Evolutionary conservation across 345 rosid genomes (phyloP), one percentile per base, ranked within the genome.

Genomic region (Garcia nutans): DNA sequence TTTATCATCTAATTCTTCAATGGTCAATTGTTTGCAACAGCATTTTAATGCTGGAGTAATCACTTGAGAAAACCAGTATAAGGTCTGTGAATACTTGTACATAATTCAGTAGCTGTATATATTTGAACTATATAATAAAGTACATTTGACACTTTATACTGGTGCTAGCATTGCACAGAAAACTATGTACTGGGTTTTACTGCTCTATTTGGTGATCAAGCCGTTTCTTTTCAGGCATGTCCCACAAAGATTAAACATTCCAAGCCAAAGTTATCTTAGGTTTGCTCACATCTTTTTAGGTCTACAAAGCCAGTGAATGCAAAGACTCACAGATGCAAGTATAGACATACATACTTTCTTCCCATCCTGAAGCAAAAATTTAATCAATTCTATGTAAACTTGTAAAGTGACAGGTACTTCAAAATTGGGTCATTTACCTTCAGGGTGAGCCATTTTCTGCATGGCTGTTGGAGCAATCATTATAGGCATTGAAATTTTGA

Each of bases 401-500:
- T 31, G 8, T 1, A 8, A 68, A 37, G 44, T 66, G 55, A 54
- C 11, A 65, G 22, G 59, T 28, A 45, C 31, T 23, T 5, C 55
- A 63, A 62, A n/a, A 63, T 62, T 8, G 50, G 65, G 44, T 62
- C 54, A 22, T 58, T 12, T 78, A 90, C 97, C 98, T 68, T 93
- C 96, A 74, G 97, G 97, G 73, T 93, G 99, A 71, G 97, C 99
- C 98, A 95, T 93, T 85, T 93, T 95, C 88, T 91, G 99, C 89
- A 95, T 83, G n/a, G 97, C 99, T 12, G 97, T 85, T 64, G 98
- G 99, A 80, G 99, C 98, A 74, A 95, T 81, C 99, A 95, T 91
- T 83, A 95, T 89, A 17, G 98, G 99, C 99, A 95, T 93, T 20
- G 97, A 91, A 75, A 91, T 82, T 63, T 95, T 90, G 83, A 91